These are phyloP conservation scores for Hymenoscyphus linearis DNA, from an alignment of 2,329 filamentous ascomycete genomes.

Conservation along the genomic window DNA sequence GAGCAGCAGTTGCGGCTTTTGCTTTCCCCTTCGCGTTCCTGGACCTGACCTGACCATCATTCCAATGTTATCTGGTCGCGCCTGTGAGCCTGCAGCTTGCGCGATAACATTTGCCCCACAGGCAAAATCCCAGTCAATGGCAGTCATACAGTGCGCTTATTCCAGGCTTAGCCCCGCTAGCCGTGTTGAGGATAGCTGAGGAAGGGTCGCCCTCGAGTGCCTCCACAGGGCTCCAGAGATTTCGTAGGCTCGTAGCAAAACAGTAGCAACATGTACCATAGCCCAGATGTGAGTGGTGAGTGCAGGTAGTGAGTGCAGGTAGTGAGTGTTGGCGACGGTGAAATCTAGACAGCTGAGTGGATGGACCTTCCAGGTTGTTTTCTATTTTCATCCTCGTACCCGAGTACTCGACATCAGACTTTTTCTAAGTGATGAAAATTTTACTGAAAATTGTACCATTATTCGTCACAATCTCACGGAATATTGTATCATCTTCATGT, in stretches of 20 bases:
- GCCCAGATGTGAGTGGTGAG: no score
- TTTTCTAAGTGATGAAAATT: neutral
- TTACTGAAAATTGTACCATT: neutral
- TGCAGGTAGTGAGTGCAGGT: neutral
- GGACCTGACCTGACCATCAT: slow-evolving; percentile 5
- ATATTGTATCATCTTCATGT: no score
- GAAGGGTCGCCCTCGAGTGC: no score
- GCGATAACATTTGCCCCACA: neutral
- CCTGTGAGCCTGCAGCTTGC: neutral
- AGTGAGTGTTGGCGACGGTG: neutral
- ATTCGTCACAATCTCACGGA: neutral
- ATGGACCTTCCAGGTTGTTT: neutral
- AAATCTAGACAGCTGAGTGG: slow-evolving; percentile 2
- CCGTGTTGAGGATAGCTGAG: neutral
- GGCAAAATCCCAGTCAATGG: neutral
- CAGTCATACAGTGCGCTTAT: no score
- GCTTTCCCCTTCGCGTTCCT: neutral
- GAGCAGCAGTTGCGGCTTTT: no score
- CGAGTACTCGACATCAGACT: neutral
- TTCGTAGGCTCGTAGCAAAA: no score
- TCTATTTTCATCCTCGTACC: neutral
- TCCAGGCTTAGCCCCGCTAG: neutral
- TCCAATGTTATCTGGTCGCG: neutral
- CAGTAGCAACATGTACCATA: no score
- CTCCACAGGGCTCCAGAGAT: no score